Conservation (phyloP, 192 early-diverging fungal genomes). For the Gamsiella multidivaricata region DNA sequence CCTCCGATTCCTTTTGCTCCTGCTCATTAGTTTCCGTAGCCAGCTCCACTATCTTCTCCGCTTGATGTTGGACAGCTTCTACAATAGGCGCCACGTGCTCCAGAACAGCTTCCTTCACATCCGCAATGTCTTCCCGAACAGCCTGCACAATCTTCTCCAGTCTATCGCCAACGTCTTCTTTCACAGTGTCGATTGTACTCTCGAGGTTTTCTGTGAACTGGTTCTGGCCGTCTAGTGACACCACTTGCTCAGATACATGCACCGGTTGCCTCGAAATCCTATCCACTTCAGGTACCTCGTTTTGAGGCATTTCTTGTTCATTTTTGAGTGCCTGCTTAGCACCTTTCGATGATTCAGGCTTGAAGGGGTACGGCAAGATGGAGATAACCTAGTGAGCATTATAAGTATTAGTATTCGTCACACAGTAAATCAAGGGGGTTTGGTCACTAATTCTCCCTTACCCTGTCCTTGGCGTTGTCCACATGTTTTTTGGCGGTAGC, state of each 20-base stretch:
- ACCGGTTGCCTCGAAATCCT: slow-evolving; percentile 24
- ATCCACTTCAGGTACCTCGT: neutral
- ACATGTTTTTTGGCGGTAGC: slow-evolving; percentile 49
- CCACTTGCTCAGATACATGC: slow-evolving; percentile 4
- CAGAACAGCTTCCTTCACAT: neutral
- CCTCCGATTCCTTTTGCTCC: neutral
- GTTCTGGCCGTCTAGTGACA: neutral
- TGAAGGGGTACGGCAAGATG: slow-evolving; percentile 44
- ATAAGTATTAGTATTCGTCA: neutral
- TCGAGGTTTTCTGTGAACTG: neutral
- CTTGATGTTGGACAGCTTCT: slow-evolving; percentile 7
- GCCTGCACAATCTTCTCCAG: neutral
- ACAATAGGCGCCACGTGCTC: neutral
- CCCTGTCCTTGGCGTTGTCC: slow-evolving; percentile 40
- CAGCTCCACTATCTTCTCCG: neutral
- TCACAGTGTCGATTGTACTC: neutral
- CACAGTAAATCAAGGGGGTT: neutral
- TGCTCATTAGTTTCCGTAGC: neutral
- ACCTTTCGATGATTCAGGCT: slow-evolving; percentile 13
- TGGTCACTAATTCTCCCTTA: neutral
- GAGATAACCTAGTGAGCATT: slow-evolving; percentile 20
- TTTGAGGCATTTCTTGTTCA: neutral
- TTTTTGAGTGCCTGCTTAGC: neutral
- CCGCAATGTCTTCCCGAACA: slow-evolving; percentile 7
- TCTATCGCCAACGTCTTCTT: slow-evolving; percentile 3